Evolutionary conservation across 1,284 basidiomycete genomes (phyloP).

Genomic region (Lentinula novae-zelandiae): DNA sequence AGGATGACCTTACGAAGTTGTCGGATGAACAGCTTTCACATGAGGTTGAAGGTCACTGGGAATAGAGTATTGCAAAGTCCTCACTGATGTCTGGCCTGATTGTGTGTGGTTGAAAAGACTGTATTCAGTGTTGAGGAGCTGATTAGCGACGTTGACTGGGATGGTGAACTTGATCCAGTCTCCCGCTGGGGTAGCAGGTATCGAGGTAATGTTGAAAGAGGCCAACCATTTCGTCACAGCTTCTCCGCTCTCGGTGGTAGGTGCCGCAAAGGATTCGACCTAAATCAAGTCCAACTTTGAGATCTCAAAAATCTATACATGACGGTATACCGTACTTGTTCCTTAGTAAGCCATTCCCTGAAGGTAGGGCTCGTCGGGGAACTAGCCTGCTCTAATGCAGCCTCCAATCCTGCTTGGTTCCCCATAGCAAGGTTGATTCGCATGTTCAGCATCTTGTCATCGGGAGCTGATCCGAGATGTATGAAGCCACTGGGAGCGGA

Average conservation of each 20-base stretch:
- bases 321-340: conserved; percentile 29
- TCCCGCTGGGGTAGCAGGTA: background rate
- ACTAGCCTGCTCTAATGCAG: conserved; percentile 14
- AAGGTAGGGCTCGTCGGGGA: conserved; percentile 33
- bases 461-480: conserved; percentile 8
- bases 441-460: conserved; percentile 12
- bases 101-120: conserved; percentile 9
- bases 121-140: conserved; percentile 12
- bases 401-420: conserved; percentile 14
- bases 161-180: conserved; percentile 10
- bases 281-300: background rate
- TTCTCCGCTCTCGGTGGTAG: background rate
- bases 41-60: conserved; percentile 12
- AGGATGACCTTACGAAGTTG: conserved; percentile 6
- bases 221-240: conserved; percentile 13
- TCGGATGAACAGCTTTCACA: conserved; percentile 14
- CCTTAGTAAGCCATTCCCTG: conserved; percentile 42
- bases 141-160: conserved; percentile 8
- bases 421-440: conserved; percentile 15
- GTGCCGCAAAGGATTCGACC: conserved; percentile 28
- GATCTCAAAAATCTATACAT: too few species aligned
- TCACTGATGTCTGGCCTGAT: conserved; percentile 4
- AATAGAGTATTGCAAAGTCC: conserved; percentile 14
- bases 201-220: conserved; percentile 7
- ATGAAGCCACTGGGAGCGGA: conserved; percentile 13